Percentiles rank a stretch among this genome's conserved stretches.
phyloP scores from a whole-genome alignment of 176 grass and related monocot species.

The Musa beccarii region DNA sequence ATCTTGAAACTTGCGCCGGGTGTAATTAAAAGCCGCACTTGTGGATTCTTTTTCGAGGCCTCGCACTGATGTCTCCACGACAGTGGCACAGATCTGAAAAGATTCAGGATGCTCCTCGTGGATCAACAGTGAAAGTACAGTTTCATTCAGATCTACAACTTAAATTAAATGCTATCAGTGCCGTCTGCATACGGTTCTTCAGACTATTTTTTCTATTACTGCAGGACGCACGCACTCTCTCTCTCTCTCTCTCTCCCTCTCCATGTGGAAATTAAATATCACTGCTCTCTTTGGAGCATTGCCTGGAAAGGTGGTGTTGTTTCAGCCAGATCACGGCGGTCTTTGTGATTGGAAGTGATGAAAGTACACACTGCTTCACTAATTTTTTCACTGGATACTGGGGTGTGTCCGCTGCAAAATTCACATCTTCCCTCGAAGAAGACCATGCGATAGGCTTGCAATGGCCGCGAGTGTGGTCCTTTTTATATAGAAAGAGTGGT shows the following conservation, averaged over 20 bases:
- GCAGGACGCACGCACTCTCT: neutral
- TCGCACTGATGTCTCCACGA: neutral
- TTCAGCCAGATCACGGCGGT: neutral
- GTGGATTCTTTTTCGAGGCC: too few relatives aligned
- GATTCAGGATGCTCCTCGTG: neutral
- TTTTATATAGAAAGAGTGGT: neutral
- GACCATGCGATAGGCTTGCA: neutral
- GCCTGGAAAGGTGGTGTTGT: neutral
- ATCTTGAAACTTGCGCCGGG: neutral
- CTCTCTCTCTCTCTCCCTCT: neutral
- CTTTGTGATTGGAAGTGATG: neutral
- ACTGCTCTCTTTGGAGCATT: neutral
- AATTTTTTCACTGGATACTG: neutral
- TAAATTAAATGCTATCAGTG: neutral
- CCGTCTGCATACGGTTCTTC: neutral
- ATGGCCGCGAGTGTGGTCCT: neutral
- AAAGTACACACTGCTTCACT: neutral
- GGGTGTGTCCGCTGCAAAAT: neutral
- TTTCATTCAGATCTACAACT: neutral
- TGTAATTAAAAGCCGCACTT: neutral
- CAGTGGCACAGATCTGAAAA: neutral
- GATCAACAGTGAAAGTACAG: conserved; percentile 15
- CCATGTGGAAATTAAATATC: neutral
- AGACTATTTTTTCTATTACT: neutral
- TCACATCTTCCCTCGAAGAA: neutral